phyloP scores from a whole-genome alignment of 2,329 filamentous ascomycete species.

The Penicillium vulpinum region DNA sequence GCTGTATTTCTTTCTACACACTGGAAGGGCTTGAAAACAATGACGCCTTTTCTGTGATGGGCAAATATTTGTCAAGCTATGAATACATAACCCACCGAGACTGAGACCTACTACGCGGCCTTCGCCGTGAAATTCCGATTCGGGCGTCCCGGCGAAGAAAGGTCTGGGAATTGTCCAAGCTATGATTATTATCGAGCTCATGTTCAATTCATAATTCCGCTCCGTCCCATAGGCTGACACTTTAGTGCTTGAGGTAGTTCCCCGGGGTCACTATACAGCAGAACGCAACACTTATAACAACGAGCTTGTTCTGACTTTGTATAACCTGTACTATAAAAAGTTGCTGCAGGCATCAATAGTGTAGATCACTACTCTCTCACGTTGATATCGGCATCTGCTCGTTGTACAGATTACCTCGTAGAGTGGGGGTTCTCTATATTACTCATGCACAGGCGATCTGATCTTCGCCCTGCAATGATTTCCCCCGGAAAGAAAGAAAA shows the following conservation, averaged over 20 bases:
- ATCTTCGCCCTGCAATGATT: not conserved
- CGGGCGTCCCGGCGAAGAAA: slow-evolving; percentile 12
- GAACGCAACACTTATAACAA: not conserved
- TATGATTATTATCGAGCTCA: slow-evolving; percentile 15
- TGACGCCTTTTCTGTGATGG: not conserved
- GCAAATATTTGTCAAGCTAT: not conserved
- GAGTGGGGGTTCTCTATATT: not conserved
- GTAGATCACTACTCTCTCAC: not conserved
- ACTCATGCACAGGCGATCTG: not conserved
- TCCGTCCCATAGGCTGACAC: slow-evolving; percentile 4
- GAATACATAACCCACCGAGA: not conserved
- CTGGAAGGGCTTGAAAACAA: not conserved
- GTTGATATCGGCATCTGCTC: not conserved
- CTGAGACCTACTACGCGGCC: slow-evolving; percentile 2
- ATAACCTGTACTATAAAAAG: not conserved
- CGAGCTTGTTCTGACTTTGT: not conserved
- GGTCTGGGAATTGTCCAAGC: not conserved
- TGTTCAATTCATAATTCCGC: slow-evolving; percentile 1
- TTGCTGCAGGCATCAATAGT: not conserved
- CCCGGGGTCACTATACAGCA: not conserved
- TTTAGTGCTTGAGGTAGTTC: not conserved
- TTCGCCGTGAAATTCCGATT: slow-evolving; percentile 14
- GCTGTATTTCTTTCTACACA: not conserved
- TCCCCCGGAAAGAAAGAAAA: not conserved
- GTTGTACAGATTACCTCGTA: not conserved